Evolutionary conservation across 768 basidiomycete genomes (phyloP), one percentile per base, ranked within the genome.

Genomic region (Kockovaella imperatae): DNA sequence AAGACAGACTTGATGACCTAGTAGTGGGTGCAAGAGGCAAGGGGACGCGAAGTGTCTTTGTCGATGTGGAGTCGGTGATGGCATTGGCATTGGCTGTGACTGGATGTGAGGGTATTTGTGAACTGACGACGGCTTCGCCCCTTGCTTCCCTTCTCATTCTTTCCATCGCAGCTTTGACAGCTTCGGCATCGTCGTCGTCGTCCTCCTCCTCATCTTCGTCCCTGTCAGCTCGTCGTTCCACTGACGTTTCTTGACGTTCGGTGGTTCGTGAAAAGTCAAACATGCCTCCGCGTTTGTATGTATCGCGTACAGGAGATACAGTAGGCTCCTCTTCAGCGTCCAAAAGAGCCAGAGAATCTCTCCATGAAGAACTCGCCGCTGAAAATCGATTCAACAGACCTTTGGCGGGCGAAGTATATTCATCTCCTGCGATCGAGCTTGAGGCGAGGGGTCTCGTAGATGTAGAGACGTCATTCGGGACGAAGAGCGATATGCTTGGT

Each of bases 101-200:
- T n/a, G 43, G 6, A 13, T n/a, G 14, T 17, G 11, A 7, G 20
- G 11, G 32, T 13, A 20, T 20, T 5, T 15, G 30, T 23, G 13
- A 6, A 42, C 21, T 35, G 10, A n/a, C 17, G 25, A 42, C 4
- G 29, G 20, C 18, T 24, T 49, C 34, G 18, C 45, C 51, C 23
- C 56, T 45, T n/a, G 49, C 52, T 35, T 53, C 40, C 20, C 52
- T 28, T 32, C 52, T 26, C 47, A 57, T 44, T 13, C 43, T 43
- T 21, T 50, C 56, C 56, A 57, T 57, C 36, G 28, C 43, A 14
- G 31, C 21, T 21, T 35, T 44, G 1, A 36, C 34, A 18, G 41
- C 47, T 24, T 53, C 52, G 18, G 21, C 39, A 18, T 50, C 45
- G 3, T 50, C 52, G 13, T 47, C 50, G 21, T 50, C 34, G 8